Base-by-base conservation (phyloP, 306 rosid genomes). In the Nissolia schottii region DNA sequence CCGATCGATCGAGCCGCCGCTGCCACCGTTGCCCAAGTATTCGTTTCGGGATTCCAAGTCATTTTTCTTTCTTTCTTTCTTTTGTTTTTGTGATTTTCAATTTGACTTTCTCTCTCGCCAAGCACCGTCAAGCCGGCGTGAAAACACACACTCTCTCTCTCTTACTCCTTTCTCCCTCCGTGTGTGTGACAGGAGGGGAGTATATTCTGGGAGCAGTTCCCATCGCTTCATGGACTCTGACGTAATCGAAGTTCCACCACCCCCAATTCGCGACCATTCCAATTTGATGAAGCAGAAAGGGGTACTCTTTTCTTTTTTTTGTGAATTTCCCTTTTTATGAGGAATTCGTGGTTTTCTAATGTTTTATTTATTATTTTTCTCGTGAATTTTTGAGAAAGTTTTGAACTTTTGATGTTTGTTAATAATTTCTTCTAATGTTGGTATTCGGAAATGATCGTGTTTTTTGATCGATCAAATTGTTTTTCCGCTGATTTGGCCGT, bases 1-100 rank as follows among this genome's bases (percentile, higher is more conserved):
- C 88, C 79, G 85, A 83, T 81, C 75, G 57, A 74, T 82, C 76
- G 67, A 88, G 85, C 86, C 82, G 71, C 86, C 80, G 73, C 81
- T 85, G 83, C 86, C 82, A 66, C 85, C 80, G 75, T 78, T 85
- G 13, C 46, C 55, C 59, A 70, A 63, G 8, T 20, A 31, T 63
- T 31, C 80, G 10, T 35, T 81, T 6, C 58, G 63, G 41, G 79
- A 60, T 53, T 71, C 89, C 74, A 64, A 82, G 84, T 84, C 76
- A 2, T 13, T 69, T 70, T 56, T 51, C 77, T 29, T 38, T 22
- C 35, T 18, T 1, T 24, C 9, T 22, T 4, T 18, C 35, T 14
- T 22, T 4, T 18, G 22, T 14, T 0, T 8, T 10, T 12, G 10
- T 18, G 24, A 3, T 35, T 19, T 45, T 10, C 3, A n/a, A n/a